phyloP scores from a whole-genome alignment of 2,329 filamentous ascomycete species.

The Xylaria sp. region DNA sequence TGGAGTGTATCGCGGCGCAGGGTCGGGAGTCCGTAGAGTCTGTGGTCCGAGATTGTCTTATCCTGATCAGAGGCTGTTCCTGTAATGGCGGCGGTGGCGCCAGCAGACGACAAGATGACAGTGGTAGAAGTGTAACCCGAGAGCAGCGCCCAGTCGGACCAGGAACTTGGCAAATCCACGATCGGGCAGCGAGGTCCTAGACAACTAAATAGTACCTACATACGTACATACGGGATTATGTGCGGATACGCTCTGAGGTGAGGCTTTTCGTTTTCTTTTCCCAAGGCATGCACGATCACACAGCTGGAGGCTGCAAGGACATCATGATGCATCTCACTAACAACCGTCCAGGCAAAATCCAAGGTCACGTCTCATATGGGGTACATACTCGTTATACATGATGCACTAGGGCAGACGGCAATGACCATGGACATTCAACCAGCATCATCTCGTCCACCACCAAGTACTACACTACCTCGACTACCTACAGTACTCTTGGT shows the following conservation, averaged over 20 bases:
- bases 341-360: too few relatives aligned
- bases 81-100: conserved; percentile 5
- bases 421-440: too few relatives aligned
- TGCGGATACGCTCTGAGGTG: conserved; percentile 4
- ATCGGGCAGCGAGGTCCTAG: conserved; percentile 5
- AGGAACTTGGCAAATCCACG: conserved; percentile 14
- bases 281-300: conserved; percentile 6
- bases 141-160: conserved; percentile 14
- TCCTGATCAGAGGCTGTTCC: background rate
- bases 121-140: conserved; percentile 13
- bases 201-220: conserved; percentile 10
- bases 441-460: background rate
- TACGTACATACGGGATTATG: background rate
- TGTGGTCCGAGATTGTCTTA: conserved; percentile 19
- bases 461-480: background rate
- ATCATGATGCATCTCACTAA: background rate
- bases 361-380: too few relatives aligned
- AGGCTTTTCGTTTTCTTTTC: conserved; percentile 13
- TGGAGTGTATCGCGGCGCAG: background rate
- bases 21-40: conserved; percentile 4
- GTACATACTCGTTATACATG: too few relatives aligned
- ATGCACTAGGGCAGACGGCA: too few relatives aligned
- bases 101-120: conserved; percentile 2
- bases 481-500: too few relatives aligned
- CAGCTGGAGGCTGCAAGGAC: background rate